A percentile compares a stretch with the other conserved stretches of the same genome.
phyloP scores from a whole-genome alignment of 2,329 filamentous ascomycete species.

The Periconia digitata region DNA sequence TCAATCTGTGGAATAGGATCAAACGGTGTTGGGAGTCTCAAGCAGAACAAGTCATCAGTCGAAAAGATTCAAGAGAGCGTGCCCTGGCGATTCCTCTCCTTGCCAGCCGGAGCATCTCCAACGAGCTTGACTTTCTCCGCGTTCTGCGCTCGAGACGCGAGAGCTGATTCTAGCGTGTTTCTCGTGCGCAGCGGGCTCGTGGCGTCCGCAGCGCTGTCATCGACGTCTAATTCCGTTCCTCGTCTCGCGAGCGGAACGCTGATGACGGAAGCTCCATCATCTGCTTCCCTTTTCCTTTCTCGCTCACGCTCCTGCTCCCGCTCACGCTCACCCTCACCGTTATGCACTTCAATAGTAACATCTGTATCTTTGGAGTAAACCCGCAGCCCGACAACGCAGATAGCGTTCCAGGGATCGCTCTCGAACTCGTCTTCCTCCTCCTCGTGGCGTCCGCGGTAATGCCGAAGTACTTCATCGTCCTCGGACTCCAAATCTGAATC shows the following conservation, averaged over 20 bases:
- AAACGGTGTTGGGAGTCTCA: no score
- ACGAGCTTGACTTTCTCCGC: constrained; percentile 24
- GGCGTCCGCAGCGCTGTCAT: constrained; percentile 45
- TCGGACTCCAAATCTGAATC: constrained; percentile 25
- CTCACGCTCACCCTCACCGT: constrained; percentile 28
- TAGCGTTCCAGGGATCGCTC: constrained; percentile 61
- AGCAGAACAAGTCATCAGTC: not conserved
- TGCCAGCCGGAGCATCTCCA: constrained; percentile 32
- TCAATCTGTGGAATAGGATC: not conserved
- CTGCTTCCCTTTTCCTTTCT: constrained; percentile 8
- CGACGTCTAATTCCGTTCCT: constrained; percentile 43
- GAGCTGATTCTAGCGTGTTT: constrained; percentile 29
- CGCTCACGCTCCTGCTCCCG: constrained; percentile 11
- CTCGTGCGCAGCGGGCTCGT: constrained; percentile 38
- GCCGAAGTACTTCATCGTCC: constrained; percentile 25
- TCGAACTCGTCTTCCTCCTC: constrained; percentile 49
- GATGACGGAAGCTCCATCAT: constrained; percentile 28
- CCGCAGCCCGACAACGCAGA: constrained; percentile 61
- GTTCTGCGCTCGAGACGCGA: constrained; percentile 7
- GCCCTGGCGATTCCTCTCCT: constrained; percentile 28
- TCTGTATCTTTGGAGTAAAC: constrained; percentile 58
- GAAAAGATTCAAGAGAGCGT: constrained; percentile 27
- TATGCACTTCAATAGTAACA: constrained; percentile 57
- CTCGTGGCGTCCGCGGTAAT: constrained; percentile 20
- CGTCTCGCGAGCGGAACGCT: constrained; percentile 22